phyloP scores from a whole-genome alignment of 1,284 basidiomycete species.

The Boletellus sp. region DNA sequence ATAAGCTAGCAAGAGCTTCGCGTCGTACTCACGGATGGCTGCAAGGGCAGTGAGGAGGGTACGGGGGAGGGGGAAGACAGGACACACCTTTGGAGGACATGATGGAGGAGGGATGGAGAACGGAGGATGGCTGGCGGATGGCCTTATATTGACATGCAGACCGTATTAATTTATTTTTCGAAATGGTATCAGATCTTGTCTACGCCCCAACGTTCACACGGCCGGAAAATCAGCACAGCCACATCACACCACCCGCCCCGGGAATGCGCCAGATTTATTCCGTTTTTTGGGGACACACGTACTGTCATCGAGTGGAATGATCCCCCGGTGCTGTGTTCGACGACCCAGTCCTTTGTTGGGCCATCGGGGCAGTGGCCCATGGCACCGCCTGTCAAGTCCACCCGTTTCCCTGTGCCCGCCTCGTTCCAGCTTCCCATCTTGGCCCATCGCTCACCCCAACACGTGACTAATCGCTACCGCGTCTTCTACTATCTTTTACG shows the following conservation, averaged over 20 bases:
- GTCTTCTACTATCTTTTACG: too few relatives aligned
- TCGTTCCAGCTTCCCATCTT: too few relatives aligned
- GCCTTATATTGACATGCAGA: conserved; percentile 19
- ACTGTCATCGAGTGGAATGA: too few relatives aligned
- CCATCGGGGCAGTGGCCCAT: too few relatives aligned
- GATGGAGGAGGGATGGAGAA: conserved; percentile 21
- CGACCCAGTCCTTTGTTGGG: too few relatives aligned
- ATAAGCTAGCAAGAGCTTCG: conserved; percentile 90
- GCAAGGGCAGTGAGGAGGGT: conserved; percentile 6
- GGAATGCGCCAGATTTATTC: too few relatives aligned
- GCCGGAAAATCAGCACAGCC: conserved; percentile 28
- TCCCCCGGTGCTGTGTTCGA: too few relatives aligned
- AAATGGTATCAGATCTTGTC: conserved; percentile 26
- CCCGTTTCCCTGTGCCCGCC: too few relatives aligned
- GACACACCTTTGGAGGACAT: conserved; percentile 53
- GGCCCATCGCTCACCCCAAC: too few relatives aligned
- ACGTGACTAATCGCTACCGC: too few relatives aligned
- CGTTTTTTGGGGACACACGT: not conserved
- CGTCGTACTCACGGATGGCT: conserved; percentile 94
- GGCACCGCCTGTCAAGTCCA: too few relatives aligned
- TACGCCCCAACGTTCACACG: conserved; percentile 31
- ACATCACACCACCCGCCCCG: conserved; percentile 20
- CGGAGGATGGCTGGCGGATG: not conserved
- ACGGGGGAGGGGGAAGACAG: not conserved
- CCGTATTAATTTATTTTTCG: conserved; percentile 24